Conservation (phyloP, 2,329 filamentous ascomycete species). For the Chrysosporium keratinophilum region DNA sequence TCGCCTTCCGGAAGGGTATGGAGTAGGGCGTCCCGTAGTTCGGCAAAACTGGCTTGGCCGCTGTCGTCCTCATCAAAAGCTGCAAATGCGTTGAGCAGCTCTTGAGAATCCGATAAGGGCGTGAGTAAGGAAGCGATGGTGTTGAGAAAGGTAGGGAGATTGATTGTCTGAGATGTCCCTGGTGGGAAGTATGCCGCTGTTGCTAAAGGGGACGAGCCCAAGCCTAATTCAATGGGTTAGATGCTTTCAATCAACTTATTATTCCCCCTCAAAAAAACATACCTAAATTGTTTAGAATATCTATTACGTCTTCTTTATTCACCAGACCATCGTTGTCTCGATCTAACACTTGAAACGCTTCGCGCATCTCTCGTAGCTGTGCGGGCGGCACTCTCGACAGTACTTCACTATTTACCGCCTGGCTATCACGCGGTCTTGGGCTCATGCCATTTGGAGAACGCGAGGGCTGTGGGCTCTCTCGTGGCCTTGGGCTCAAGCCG, state of each 20-base stretch:
- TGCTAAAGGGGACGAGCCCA: conserved; percentile 60
- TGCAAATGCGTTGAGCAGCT: conserved; percentile 80
- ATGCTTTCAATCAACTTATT: too few relatives aligned
- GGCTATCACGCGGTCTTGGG: conserved; percentile 20
- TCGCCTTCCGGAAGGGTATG: conserved; percentile 71
- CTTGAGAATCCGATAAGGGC: conserved; percentile 63
- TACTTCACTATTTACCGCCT: conserved; percentile 17
- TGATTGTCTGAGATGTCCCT: conserved; percentile 59
- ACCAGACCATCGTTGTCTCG: conserved; percentile 76
- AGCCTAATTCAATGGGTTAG: conserved; percentile 42
- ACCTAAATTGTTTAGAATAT: conserved; percentile 82
- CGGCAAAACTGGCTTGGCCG: conserved; percentile 75
- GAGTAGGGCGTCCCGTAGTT: conserved; percentile 72
- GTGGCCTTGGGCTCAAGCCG: conserved; percentile 16
- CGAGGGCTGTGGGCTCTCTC: conserved; percentile 14
- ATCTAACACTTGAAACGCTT: conserved; percentile 89
- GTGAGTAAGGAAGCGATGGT: conserved; percentile 64
- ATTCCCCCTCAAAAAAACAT: conserved; percentile 17
- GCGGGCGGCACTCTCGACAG: conserved; percentile 52
- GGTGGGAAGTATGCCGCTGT: conserved; percentile 72
- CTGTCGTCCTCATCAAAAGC: conserved; percentile 95
- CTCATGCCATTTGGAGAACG: too few relatives aligned
- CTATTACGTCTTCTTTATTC: conserved; percentile 69
- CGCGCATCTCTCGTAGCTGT: conserved; percentile 76
- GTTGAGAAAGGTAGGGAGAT: conserved; percentile 76